Evolutionary conservation across 805 yeast genomes (phyloP).

Genomic region (Starmera dryadoides): DNA sequence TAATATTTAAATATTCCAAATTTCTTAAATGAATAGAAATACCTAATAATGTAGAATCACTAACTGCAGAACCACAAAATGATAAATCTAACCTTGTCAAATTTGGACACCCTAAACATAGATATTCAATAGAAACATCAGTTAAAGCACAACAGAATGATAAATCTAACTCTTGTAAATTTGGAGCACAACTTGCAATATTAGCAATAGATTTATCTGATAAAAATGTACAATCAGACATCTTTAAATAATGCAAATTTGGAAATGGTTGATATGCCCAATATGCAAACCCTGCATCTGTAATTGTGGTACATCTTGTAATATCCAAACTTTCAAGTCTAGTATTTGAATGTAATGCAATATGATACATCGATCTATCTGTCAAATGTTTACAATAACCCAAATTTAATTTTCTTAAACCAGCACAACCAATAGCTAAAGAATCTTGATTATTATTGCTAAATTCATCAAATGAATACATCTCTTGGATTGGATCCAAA

Average conservation of each 20-base stretch:
- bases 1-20: constrained; percentile 42
- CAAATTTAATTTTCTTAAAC: constrained; percentile 43
- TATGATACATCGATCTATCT: constrained; percentile 56
- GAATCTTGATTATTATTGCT: background rate
- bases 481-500: constrained; percentile 22
- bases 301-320: constrained; percentile 71
- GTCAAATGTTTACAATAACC: constrained; percentile 76
- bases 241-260: constrained; percentile 40
- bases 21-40: constrained; percentile 47
- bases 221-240: constrained; percentile 70
- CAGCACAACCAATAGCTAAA: constrained; percentile 46
- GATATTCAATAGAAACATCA: constrained; percentile 59
- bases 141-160: constrained; percentile 73
- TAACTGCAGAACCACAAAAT: constrained; percentile 75
- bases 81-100: constrained; percentile 49
- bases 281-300: constrained; percentile 63
- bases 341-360: constrained; percentile 51
- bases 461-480: constrained; percentile 6
- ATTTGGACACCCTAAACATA: constrained; percentile 58
- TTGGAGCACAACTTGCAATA: constrained; percentile 54
- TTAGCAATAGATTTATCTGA: constrained; percentile 59
- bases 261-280: constrained; percentile 58
- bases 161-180: constrained; percentile 48
- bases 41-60: constrained; percentile 59
- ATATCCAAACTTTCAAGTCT: constrained; percentile 51